Evolutionary conservation across 2,329 filamentous ascomycete genomes (phyloP), one percentile per base, ranked within the genome.

Genomic region (Exophiala xenobiotica): DNA sequence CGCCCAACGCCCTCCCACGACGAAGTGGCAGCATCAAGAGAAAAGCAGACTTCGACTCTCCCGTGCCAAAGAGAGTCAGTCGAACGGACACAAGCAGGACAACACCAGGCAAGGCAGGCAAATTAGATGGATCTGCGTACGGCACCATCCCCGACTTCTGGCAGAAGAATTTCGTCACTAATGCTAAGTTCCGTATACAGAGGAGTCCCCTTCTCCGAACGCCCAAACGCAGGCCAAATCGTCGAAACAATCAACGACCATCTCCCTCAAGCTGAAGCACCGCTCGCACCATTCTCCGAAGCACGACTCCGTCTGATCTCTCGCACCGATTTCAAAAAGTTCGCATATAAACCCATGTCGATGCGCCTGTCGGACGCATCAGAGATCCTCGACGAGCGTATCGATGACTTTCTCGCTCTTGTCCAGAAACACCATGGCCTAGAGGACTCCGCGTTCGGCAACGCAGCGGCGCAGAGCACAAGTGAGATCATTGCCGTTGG

Each of bases 301-400:
- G 67, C 89, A 12, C 86, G 93, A 44, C 83, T 97, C 67, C 91
- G 88, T 66, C 78, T 96, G 16, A 91, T 86, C 4, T 88, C 90
- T 2, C 88, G 88, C 53, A 92, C 90, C 1, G 92, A 97, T 67
- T 80, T 90, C 64, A 90, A 91, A 67, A 96, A 96, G 67, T 86
- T 96, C 61, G 83, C 78, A 1, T 99, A 97, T 71, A 93, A 91
- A 66, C 88, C 90, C 1, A 85, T 97, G 77, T 87, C 89, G 2
- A 96, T 97, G 90, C 95, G 96, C 65, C 78, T 93, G 5, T 91
- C 89, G 4, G 91, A 96, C 67, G 85, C 90, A 0, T 95, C 92
- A 3, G 91, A 96, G 68, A 88, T 96, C 38, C 79, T 97, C 6
- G 93, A 99, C 70, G 92, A 97, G 70, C 81, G 90, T 62, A 96